Percentiles rank a stretch among this genome's conserved stretches.
phyloP scores from a whole-genome alignment of 1,284 basidiomycete species.

The Ganoderma leucocontextum region DNA sequence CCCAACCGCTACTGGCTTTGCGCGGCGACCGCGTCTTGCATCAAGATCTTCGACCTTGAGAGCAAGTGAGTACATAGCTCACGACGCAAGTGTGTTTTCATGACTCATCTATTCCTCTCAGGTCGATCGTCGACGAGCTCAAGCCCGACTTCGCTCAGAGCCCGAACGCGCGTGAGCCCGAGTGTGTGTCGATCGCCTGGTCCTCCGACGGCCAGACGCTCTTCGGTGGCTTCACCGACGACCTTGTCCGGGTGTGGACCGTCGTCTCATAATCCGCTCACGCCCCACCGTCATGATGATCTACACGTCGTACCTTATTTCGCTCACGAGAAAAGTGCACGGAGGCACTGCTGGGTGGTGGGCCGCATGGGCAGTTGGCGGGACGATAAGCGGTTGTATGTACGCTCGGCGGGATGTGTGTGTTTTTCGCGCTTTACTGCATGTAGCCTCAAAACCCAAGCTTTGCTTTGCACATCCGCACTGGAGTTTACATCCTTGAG shows the following conservation, averaged over 20 bases:
- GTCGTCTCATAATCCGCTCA: slow-evolving; percentile 68
- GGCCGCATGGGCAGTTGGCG: slow-evolving; percentile 20
- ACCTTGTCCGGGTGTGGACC: slow-evolving; percentile 92
- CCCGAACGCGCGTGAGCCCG: slow-evolving; percentile 86
- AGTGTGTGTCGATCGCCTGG: slow-evolving; percentile 99
- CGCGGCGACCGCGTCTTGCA: slow-evolving; percentile 96
- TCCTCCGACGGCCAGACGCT: slow-evolving; percentile 97
- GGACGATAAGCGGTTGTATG: slow-evolving; percentile 29
- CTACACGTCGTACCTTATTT: slow-evolving; percentile 24
- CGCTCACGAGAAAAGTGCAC: slow-evolving; percentile 33
- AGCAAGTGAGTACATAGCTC: slow-evolving; percentile 78
- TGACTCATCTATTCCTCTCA: slow-evolving; percentile 44
- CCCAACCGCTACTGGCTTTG: slow-evolving; percentile 99
- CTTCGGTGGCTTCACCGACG: slow-evolving; percentile 95
- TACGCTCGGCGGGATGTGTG: slow-evolving; percentile 34
- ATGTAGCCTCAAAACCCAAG: slow-evolving; percentile 40
- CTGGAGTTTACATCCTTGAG: not conserved
- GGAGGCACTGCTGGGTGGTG: slow-evolving; percentile 31
- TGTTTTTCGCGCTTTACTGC: slow-evolving; percentile 35
- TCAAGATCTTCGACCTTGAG: slow-evolving; percentile 99
- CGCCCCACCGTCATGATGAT: slow-evolving; percentile 7
- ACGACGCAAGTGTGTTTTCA: slow-evolving; percentile 1
- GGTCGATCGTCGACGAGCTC: slow-evolving; percentile 99
- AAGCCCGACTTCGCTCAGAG: slow-evolving; percentile 90
- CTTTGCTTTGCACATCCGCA: slow-evolving; percentile 31